Base-by-base conservation (phyloP, 352 stramenopile species). In the Globisporangium viniferum region DNA sequence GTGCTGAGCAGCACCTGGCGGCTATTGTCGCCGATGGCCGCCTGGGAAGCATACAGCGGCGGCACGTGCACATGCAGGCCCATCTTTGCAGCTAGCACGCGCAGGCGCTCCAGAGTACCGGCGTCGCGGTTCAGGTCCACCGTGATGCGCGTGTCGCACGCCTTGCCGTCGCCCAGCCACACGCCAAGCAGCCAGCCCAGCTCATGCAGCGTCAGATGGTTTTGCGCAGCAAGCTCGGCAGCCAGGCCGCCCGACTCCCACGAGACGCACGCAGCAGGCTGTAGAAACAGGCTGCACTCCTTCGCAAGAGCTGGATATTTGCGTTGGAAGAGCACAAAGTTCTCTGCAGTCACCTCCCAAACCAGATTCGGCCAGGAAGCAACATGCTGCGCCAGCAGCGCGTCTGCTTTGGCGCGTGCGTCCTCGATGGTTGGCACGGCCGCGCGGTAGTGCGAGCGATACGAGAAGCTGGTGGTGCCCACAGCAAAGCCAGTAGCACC, bases 271-370 rank as follows among this genome's bases (percentile, higher is more conserved):
- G 55, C 55, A 60, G 55, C 55, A 46, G 55, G 55, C 55, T 60
- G 55, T 20, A 60, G 31, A 44, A 60, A 60, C 55, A 60, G 15
- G 31, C 55, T 60, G 55, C 55, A 60, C 55, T 60, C 55, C 55
- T 60, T 44, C 55, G 55, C 55, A 60, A 60, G 55, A 60, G 55
- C 55, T 44, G 55, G 55, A 46, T 60, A 60, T 31, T 60, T 60
- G 31, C 55, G 55, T 44, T 60, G 55, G 55, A 60, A 60, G 31
- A 60, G 31, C 55, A 60, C 55, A 60, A 60, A 60, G 55, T 60
- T 60, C 55, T 60, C 31, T 29, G 55, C 55, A 60, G 55, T 60
- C 31, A 60, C 55, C 55, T 60, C 55, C 55, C 55, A 60, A 46
- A 60, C 29, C 55, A 60, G 29, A 29, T 60, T 60, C 20, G 31